These are phyloP conservation scores for Colletotrichum camelliae DNA, from an alignment of 2,329 filamentous ascomycete species.

Conservation along the genomic window DNA sequence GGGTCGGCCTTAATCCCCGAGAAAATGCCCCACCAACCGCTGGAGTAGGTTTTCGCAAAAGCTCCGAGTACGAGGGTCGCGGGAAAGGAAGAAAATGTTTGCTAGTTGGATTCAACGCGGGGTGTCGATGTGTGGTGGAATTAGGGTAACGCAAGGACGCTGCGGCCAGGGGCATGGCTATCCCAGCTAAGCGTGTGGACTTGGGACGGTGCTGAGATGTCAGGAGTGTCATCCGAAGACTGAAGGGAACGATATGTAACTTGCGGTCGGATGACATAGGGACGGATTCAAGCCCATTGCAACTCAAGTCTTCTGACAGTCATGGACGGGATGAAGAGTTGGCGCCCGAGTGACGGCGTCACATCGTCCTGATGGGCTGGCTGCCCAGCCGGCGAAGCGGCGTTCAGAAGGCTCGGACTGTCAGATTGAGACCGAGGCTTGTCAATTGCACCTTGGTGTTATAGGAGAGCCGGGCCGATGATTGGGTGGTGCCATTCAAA, in stretches of 20 bases:
- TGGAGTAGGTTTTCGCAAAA: not conserved
- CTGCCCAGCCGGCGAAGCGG: constrained; percentile 4
- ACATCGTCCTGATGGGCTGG: not conserved
- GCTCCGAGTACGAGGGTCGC: not conserved
- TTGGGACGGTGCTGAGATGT: not conserved
- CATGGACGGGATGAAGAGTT: not conserved
- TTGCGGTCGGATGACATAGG: not conserved
- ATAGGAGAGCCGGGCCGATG: not conserved
- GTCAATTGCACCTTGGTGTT: not conserved
- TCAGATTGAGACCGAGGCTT: not conserved
- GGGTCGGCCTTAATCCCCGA: not conserved
- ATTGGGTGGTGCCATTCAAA: not conserved
- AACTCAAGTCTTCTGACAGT: not conserved
- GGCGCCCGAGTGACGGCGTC: not conserved
- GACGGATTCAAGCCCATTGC: not conserved
- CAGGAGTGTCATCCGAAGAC: constrained; percentile 2
- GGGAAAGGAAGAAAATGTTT: not conserved
- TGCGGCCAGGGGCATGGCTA: not conserved
- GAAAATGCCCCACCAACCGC: not conserved
- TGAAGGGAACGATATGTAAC: not conserved
- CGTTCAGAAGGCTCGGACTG: not conserved
- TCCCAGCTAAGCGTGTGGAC: not conserved
- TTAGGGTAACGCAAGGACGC: not conserved
- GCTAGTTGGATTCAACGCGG: not conserved
- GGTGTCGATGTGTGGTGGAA: not conserved